These are phyloP conservation scores for Lepidium africanum DNA, from an alignment of 345 rosid genomes.

Conservation along the genomic window DNA sequence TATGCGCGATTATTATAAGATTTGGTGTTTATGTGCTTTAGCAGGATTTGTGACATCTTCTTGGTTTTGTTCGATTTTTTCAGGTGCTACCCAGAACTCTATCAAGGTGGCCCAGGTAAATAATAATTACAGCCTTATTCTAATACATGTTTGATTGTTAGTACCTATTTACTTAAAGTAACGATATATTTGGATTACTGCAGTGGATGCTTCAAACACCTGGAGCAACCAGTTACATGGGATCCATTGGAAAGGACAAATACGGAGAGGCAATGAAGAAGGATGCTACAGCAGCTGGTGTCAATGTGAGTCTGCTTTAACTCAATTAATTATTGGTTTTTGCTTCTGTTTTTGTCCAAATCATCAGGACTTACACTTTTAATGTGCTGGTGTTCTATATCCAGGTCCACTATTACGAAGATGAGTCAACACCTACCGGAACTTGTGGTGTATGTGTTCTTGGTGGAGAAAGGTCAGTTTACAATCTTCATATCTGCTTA, in stretches of 20 bases:
- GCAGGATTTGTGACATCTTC: background rate
- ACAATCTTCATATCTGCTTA: background rate
- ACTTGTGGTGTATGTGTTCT: conserved; percentile 94
- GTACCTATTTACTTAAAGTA: background rate
- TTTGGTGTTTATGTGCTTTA: background rate
- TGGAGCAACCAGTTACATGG: conserved; percentile 83
- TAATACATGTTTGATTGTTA: background rate
- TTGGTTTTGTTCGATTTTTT: background rate
- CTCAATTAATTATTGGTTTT: background rate
- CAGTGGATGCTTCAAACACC: conserved; percentile 99
- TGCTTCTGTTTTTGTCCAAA: background rate
- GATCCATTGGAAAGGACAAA: conserved; percentile 92
- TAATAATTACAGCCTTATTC: background rate
- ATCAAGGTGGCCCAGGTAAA: conserved; percentile 90
- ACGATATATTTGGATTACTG: background rate
- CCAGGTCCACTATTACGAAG: conserved; percentile 83
- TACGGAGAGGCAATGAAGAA: conserved; percentile 98
- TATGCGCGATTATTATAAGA: background rate
- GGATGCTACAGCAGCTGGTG: conserved; percentile 59
- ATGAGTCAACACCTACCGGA: conserved; percentile 75
- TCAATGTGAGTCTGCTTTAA: conserved; percentile 42
- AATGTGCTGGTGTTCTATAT: background rate
- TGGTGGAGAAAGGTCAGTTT: conserved; percentile 89
- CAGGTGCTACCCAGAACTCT: conserved; percentile 75
- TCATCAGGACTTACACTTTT: background rate